Percentiles rank a stretch among this genome's conserved stretches.
Evolutionary conservation across 805 yeast species (phyloP).

Genomic region (Kodamaea restingae): DNA sequence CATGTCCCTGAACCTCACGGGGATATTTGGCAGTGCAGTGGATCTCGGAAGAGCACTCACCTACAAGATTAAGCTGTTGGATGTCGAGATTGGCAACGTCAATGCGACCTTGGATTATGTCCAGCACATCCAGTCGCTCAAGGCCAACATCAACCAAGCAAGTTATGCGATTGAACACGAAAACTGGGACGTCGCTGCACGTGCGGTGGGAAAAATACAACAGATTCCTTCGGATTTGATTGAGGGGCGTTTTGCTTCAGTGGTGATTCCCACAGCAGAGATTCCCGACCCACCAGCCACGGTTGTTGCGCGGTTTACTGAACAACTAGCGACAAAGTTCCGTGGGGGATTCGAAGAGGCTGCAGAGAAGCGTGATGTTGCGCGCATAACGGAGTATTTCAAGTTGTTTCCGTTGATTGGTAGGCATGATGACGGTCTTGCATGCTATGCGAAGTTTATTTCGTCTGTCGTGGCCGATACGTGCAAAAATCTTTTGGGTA

Average conservation of each 20-base stretch:
- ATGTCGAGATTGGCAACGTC: conserved; percentile 65
- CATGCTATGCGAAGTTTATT: conserved; percentile 79
- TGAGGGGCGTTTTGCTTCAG: conserved; percentile 66
- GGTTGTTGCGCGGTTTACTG: conserved; percentile 55
- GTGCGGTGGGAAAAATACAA: conserved; percentile 45
- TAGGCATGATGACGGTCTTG: conserved; percentile 64
- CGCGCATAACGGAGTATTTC: conserved; percentile 70
- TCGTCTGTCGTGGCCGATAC: conserved; percentile 81
- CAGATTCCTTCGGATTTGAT: conserved; percentile 52
- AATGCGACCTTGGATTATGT: conserved; percentile 61
- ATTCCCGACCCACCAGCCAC: conserved; percentile 73
- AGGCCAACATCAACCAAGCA: conserved; percentile 60
- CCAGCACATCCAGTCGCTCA: conserved; percentile 58
- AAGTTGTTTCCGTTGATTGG: conserved; percentile 85
- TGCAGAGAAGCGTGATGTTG: conserved; percentile 61
- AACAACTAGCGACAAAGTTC: conserved; percentile 55
- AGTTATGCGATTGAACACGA: conserved; percentile 62
- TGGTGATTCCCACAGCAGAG: conserved; percentile 81
- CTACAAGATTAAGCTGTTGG: conserved; percentile 62
- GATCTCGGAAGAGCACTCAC: conserved; percentile 65
- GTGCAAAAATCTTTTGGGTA: conserved; percentile 59
- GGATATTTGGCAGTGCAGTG: conserved; percentile 56
- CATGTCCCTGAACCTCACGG: conserved; percentile 52
- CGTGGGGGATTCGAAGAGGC: conserved; percentile 64
- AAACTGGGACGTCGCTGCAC: conserved; percentile 78